Conservation (phyloP, 1,284 basidiomycete genomes). For the Ceratorhiza oryzae-sativae region DNA sequence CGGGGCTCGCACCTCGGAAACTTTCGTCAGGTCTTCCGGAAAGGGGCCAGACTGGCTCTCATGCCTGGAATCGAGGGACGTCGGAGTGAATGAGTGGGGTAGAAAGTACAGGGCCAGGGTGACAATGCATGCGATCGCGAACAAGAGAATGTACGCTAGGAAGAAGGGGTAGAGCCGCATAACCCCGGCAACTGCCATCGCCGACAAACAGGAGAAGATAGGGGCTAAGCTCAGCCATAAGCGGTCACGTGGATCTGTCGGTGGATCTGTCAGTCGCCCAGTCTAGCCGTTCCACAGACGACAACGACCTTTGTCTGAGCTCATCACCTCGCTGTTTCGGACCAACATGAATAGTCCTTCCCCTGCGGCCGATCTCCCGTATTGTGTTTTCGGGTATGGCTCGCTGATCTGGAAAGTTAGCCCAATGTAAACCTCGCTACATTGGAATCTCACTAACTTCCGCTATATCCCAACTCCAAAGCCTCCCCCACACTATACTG, state of each 20-base stretch:
- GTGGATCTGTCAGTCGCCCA: conserved; percentile 8
- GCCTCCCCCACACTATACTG: conserved; percentile 31
- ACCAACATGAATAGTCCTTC: conserved; percentile 17
- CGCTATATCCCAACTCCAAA: conserved; percentile 14
- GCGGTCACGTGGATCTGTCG: conserved; percentile 8
- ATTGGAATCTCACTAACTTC: conserved; percentile 34
- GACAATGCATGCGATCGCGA: conserved; percentile 3
- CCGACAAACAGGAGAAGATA: conserved; percentile 17
- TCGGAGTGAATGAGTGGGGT: conserved; percentile 36
- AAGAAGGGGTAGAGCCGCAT: conserved; percentile 18
- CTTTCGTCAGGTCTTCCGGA: not conserved
- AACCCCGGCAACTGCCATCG: conserved; percentile 36
- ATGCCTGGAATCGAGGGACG: conserved; percentile 11
- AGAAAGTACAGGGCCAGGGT: conserved; percentile 13
- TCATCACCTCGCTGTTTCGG: conserved; percentile 13
- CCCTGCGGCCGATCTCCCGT: conserved; percentile 47
- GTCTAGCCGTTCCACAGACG: conserved; percentile 9
- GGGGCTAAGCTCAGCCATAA: conserved; percentile 5
- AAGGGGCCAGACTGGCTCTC: conserved; percentile 28
- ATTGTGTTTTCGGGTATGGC: conserved; percentile 80
- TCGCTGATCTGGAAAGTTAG: conserved; percentile 81
- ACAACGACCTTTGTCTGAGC: conserved; percentile 26
- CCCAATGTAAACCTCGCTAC: conserved; percentile 20
- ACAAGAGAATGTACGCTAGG: conserved; percentile 14
- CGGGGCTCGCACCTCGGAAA: conserved; percentile 12